Evolutionary conservation across 208 protist species (phyloP), one percentile per base, ranked within the genome.

Genomic region (Wallacemonas sp.): DNA sequence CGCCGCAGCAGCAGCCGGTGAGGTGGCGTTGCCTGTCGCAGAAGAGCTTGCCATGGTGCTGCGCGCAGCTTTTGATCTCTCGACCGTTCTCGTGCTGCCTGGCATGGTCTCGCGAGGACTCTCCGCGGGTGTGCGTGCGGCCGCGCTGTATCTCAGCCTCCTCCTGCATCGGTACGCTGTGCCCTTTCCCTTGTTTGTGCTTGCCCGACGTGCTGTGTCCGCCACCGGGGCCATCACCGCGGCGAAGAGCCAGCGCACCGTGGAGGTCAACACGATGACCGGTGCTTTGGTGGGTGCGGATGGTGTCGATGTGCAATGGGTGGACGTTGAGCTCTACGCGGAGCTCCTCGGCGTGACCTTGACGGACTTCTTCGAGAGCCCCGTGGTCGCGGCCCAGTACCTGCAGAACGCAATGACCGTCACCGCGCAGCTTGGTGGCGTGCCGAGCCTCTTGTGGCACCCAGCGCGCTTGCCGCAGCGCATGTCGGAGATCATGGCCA

Each of bases 391-490:
- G 7, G 52, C 77, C 49, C 84, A 89, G 66, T 86, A 91, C 70
- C 44, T 94, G 68, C 78, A 87, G 38, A 91, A 94, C 67, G 68
- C 87, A 16, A 84, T 94, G 69, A 81, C 81, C 4, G 72, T 89
- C 20, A 52, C 76, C 62, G 57, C 52, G 18, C 83, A 81, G 65
- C 52, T 59, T 7, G 52, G 52, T 23, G 76, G 65, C 7, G 82
- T 94, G 32, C 88, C 87, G 11, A 84, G 77, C 49, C 64, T 87
- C 16, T 71, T 94, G 63, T 94, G 88, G 88, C 79, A 88, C 59
- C 81, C 78, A 11, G 55, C 72, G 11, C 82, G 88, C 22, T 66
- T 80, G 11, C 75, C 79, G 14, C 71, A 77, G 0, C 69, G 80
- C 10, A 71, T 72, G 28, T 74, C 78, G 14, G 48, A 57, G 31